Evolutionary conservation across 257 asterid species (phyloP).

Genomic region (Solanum corneliomulleri): DNA sequence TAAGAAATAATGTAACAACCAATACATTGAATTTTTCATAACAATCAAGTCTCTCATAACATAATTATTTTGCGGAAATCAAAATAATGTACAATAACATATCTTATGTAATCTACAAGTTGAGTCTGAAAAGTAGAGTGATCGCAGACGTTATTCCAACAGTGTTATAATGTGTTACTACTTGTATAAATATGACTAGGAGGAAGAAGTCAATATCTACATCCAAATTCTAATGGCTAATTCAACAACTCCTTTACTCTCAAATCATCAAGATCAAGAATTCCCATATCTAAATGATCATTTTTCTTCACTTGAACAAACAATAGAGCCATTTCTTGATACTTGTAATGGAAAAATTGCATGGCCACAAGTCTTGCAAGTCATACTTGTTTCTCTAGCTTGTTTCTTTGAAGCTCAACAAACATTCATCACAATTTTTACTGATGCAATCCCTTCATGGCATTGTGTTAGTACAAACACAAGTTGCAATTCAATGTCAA

Average conservation of each 20-base stretch:
- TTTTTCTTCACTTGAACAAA: constrained; percentile 3
- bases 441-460: constrained; percentile 38
- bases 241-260: constrained; percentile 16
- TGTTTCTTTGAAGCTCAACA: constrained; percentile 47
- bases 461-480: constrained; percentile 7
- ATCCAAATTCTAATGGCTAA: constrained; percentile 1
- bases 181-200: not conserved
- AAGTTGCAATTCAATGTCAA: not conserved
- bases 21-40: not conserved
- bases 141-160: too few species aligned
- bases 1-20: not conserved
- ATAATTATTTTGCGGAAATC: not conserved
- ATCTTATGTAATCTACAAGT: not conserved
- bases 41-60: not conserved
- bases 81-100: not conserved
- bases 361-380: constrained; percentile 25
- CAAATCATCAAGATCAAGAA: not conserved
- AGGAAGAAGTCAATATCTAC: not conserved
- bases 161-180: not conserved
- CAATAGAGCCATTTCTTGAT: constrained; percentile 1
- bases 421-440: constrained; percentile 29
- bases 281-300: not conserved
- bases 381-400: constrained; percentile 20
- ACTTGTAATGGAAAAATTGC: not conserved
- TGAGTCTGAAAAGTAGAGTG: not conserved